Evolutionary conservation across 345 rosid genomes (phyloP).

Genomic region (Moricandia arvensis): DNA sequence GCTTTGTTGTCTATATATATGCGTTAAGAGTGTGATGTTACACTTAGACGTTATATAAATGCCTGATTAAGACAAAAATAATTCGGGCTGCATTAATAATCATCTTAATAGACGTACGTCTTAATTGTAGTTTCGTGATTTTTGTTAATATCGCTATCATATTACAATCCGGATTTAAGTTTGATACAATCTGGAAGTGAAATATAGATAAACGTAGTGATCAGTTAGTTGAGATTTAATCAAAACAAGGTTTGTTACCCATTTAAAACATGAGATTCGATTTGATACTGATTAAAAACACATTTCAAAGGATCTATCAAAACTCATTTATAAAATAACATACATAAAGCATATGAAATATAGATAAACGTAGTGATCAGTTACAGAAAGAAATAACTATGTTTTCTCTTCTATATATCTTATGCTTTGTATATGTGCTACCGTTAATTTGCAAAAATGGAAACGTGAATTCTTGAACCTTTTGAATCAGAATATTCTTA

Average conservation of each 20-base stretch:
- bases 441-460: no score
- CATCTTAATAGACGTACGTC: background rate
- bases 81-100: background rate
- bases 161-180: background rate
- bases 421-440: no score
- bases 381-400: no score
- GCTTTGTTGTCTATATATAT: constrained; percentile 13
- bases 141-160: background rate
- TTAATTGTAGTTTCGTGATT: background rate
- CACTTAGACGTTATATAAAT: background rate
- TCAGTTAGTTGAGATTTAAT: background rate
- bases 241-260: background rate
- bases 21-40: background rate
- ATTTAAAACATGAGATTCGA: background rate
- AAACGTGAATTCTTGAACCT: no score
- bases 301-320: no score
- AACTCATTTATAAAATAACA: background rate
- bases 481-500: no score
- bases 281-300: background rate
- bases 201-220: background rate
- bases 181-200: background rate
- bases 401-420: no score
- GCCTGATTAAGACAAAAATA: background rate
- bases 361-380: no score
- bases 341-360: background rate